Conservation (phyloP, 805 yeast species). For the baker's yeast (Saccharomyces cerevisiae) region DNA sequence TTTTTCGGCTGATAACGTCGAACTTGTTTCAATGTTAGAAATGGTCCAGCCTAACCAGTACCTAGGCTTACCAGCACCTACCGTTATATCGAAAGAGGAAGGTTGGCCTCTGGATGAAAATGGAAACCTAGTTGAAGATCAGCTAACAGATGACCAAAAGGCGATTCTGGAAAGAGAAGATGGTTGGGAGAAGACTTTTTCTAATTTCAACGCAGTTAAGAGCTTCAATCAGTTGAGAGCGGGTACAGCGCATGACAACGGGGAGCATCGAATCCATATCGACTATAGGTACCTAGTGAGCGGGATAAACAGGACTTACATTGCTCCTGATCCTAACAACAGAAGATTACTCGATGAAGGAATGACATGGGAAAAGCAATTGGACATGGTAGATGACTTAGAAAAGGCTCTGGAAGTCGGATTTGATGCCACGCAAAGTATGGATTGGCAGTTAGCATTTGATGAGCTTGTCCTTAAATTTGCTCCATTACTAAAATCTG, state of each 20-base stretch:
- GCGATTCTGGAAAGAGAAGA: conserved; percentile 20
- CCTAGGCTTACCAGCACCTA: conserved; percentile 34
- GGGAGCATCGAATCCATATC: conserved; percentile 41
- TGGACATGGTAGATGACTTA: conserved; percentile 32
- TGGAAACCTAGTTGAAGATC: conserved; percentile 14
- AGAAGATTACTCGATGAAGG: conserved; percentile 33
- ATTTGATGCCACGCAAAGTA: conserved; percentile 36
- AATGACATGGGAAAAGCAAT: conserved; percentile 30
- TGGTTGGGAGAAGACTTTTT: conserved; percentile 15
- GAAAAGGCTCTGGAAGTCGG: conserved; percentile 24
- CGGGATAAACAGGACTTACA: conserved; percentile 42
- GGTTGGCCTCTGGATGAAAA: conserved; percentile 28
- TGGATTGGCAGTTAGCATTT: conserved; percentile 50
- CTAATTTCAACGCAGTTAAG: conserved; percentile 24
- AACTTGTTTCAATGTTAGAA: conserved; percentile 39
- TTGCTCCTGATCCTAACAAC: conserved; percentile 42
- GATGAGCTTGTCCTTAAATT: conserved; percentile 44
- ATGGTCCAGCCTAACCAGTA: conserved; percentile 32
- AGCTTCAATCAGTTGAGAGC: conserved; percentile 40
- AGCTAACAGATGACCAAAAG: conserved; percentile 17
- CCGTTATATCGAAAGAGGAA: conserved; percentile 14
- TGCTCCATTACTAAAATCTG: conserved; percentile 38
- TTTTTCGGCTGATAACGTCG: conserved; percentile 37
- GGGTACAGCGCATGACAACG: conserved; percentile 40
- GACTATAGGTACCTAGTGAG: conserved; percentile 49